Percentiles rank a stretch among this genome's conserved stretches.
Conservation (phyloP, 176 grass and related monocot genomes). For the Calamus simplicifolius region DNA sequence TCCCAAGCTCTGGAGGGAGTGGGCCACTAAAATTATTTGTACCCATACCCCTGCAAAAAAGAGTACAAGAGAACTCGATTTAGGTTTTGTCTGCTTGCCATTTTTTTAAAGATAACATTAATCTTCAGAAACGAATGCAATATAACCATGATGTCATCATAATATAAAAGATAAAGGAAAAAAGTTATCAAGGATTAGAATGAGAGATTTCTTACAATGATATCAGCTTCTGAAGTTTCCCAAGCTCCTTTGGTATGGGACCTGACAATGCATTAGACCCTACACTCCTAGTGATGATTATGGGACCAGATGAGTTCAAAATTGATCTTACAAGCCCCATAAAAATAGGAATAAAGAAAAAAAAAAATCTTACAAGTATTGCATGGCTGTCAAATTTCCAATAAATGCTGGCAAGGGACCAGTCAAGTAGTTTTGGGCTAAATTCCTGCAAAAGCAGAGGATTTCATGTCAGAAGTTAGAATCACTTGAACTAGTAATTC, state of each 20-base stretch:
- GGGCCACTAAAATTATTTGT: slow-evolving; percentile 66
- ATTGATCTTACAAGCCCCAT: not conserved
- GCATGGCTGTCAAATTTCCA: slow-evolving; percentile 52
- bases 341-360: not conserved
- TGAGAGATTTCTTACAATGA: slow-evolving; percentile 34
- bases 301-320: not conserved
- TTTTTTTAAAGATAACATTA: too few species aligned
- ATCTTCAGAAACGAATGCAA: too few species aligned
- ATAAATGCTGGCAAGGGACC: slow-evolving; percentile 62
- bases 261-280: slow-evolving; percentile 78
- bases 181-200: not conserved
- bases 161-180: too few species aligned
- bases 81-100: too few species aligned
- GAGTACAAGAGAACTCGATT: not conserved
- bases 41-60: slow-evolving; percentile 36
- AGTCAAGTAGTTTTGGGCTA: slow-evolving; percentile 52
- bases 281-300: slow-evolving; percentile 32
- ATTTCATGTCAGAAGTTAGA: too few species aligned
- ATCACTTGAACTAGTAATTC: too few species aligned
- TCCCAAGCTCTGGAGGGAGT: slow-evolving; percentile 57
- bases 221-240: slow-evolving; percentile 47
- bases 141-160: too few species aligned
- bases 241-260: slow-evolving; percentile 68
- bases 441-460: slow-evolving; percentile 31
- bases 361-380: slow-evolving; percentile 42